These are phyloP conservation scores for Pleurotus ostreatus DNA, from an alignment of 768 basidiomycete genomes.

Conservation along the genomic window DNA sequence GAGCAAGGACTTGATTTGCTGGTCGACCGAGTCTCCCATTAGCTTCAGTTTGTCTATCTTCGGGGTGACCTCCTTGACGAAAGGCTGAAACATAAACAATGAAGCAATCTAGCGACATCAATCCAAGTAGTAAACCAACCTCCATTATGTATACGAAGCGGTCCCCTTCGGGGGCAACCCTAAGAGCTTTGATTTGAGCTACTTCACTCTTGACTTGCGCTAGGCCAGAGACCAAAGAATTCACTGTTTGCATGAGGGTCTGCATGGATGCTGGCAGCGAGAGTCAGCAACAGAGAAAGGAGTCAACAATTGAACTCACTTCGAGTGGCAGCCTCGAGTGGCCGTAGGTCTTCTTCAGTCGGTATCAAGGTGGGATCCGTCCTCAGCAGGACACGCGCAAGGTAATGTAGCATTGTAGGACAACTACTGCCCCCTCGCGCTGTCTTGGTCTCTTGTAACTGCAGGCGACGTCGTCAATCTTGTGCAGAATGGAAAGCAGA, in stretches of 20 bases:
- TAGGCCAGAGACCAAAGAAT: constrained; percentile 52
- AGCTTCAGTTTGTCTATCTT: constrained; percentile 64
- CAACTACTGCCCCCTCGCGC: constrained; percentile 63
- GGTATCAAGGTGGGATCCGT: constrained; percentile 59
- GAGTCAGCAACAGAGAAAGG: not conserved
- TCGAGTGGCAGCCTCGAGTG: constrained; percentile 78
- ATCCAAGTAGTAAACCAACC: constrained; percentile 26
- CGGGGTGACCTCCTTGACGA: constrained; percentile 42
- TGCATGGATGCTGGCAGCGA: constrained; percentile 65
- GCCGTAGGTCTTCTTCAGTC: constrained; percentile 80
- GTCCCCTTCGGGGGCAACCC: constrained; percentile 39
- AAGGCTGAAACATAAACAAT: constrained; percentile 31
- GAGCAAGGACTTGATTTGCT: constrained; percentile 57
- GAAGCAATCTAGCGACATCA: no score
- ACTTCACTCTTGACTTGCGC: constrained; percentile 57
- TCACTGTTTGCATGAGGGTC: constrained; percentile 55
- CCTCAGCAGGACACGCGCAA: constrained; percentile 71
- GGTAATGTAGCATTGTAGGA: constrained; percentile 87
- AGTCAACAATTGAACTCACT: constrained; percentile 36
- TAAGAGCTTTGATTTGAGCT: constrained; percentile 29
- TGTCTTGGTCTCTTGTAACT: constrained; percentile 86
- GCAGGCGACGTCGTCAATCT: constrained; percentile 3
- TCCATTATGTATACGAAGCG: constrained; percentile 69
- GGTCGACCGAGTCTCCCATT: constrained; percentile 52
- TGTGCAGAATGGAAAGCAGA: not conserved